Evolutionary conservation across 2,329 filamentous ascomycete genomes (phyloP).

Genomic region (Fusarium sp.): DNA sequence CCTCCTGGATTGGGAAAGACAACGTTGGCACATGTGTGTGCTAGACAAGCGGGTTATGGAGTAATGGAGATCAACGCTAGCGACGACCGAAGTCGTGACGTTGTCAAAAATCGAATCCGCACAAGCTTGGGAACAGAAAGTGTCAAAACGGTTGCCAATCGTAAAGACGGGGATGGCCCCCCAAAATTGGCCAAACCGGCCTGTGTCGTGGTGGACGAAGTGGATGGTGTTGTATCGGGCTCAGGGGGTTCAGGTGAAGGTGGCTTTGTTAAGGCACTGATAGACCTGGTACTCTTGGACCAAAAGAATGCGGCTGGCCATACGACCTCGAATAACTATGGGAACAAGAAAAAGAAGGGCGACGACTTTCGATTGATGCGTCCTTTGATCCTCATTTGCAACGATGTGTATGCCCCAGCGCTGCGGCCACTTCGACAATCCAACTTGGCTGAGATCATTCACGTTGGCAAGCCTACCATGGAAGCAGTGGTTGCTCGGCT

Average conservation of each 20-base stretch:
- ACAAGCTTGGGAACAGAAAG: conserved; percentile 95
- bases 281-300: conserved; percentile 88
- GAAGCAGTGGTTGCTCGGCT: conserved; percentile 87
- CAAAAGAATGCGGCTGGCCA: conserved; percentile 75
- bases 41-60: conserved; percentile 94
- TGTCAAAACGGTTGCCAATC: conserved; percentile 79
- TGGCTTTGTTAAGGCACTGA: conserved; percentile 93
- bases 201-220: conserved; percentile 95
- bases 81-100: conserved; percentile 89
- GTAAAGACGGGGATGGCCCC: conserved; percentile 65
- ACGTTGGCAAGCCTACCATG: conserved; percentile 88
- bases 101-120: conserved; percentile 90
- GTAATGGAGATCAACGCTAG: conserved; percentile 98
- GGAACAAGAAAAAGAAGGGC: conserved; percentile 75
- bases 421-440: conserved; percentile 89
- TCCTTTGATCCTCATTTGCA: conserved; percentile 94
- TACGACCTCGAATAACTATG: conserved; percentile 40
- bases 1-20: conserved; percentile 96
- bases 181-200: conserved; percentile 85
- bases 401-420: conserved; percentile 94
- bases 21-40: conserved; percentile 95
- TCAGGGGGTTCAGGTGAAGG: conserved; percentile 84
- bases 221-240: conserved; percentile 91
- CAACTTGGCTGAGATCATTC: conserved; percentile 86
- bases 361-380: conserved; percentile 90